Evolutionary conservation across 805 yeast genomes (phyloP).

Genomic region (Martiniozyma abietophila): DNA sequence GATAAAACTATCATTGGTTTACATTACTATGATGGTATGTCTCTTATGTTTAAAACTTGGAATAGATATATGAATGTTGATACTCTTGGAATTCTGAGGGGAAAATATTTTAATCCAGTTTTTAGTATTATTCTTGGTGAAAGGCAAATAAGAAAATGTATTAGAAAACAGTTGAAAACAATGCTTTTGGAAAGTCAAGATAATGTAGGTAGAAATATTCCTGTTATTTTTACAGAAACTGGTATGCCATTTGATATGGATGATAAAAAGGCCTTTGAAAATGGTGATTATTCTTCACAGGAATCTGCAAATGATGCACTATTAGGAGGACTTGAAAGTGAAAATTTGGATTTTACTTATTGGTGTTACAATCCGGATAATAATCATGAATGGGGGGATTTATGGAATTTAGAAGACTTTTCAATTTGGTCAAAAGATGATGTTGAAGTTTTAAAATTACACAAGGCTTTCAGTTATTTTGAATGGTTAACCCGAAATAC

Average conservation of each 20-base stretch:
- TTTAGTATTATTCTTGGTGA: conserved; percentile 80
- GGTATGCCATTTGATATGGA: conserved; percentile 98
- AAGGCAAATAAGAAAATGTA: conserved; percentile 59
- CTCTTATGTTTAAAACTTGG: conserved; percentile 89
- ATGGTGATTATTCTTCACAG: conserved; percentile 65
- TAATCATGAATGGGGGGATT: conserved; percentile 79
- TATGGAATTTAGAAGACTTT: conserved; percentile 91
- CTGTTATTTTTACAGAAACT: conserved; percentile 82
- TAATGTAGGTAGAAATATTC: conserved; percentile 53
- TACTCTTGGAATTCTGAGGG: conserved; percentile 79
- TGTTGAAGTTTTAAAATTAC: conserved; percentile 6
- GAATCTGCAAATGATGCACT: conserved; percentile 79
- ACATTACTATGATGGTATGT: conserved; percentile 92
- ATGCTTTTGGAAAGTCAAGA: conserved; percentile 56
- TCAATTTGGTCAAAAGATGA: conserved; percentile 77
- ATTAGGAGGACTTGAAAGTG: conserved; percentile 67
- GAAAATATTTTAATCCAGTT: conserved; percentile 61
- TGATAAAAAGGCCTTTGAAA: conserved; percentile 55
- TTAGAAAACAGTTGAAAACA: conserved; percentile 57
- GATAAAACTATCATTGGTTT: conserved; percentile 66
- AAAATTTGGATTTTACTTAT: conserved; percentile 60
- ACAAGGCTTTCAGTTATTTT: conserved; percentile 2
- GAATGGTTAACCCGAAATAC: conserved; percentile 13
- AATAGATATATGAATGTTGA: conserved; percentile 75
- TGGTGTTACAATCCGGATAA: conserved; percentile 81